Percentiles rank a stretch among this genome's conserved stretches.
These are phyloP conservation scores for Phytophthora tubulina DNA, from an alignment of 352 stramenopile genomes.

Conservation along the genomic window DNA sequence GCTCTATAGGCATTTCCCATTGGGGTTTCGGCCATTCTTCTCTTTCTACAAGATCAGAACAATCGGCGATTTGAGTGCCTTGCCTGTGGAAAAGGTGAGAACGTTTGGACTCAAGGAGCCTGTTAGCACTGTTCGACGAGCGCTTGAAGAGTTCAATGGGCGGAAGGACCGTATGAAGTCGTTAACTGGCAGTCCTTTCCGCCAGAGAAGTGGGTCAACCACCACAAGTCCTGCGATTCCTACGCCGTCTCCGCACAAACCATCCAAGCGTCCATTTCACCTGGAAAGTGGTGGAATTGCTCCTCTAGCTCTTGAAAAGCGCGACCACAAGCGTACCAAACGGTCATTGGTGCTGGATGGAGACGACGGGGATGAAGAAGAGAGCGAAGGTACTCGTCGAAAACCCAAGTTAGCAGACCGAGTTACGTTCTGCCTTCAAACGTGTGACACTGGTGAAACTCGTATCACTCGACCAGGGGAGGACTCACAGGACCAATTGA, in stretches of 20 bases:
- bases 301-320: conserved; percentile 43
- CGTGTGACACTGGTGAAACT: conserved; percentile 44
- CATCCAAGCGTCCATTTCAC: conserved; percentile 47
- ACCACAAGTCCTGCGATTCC: conserved; percentile 32
- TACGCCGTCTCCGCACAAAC: conserved; percentile 44
- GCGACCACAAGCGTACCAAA: conserved; percentile 55
- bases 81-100: conserved; percentile 58
- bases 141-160: conserved; percentile 63
- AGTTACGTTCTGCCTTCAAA: conserved; percentile 65
- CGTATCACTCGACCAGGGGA: conserved; percentile 61
- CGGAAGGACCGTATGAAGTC: conserved; percentile 51
- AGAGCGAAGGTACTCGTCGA: conserved; percentile 20
- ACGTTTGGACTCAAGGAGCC: conserved; percentile 73
- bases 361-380: conserved; percentile 19
- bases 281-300: conserved; percentile 19
- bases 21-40: conserved; percentile 64
- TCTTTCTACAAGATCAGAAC: conserved; percentile 78
- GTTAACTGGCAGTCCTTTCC: conserved; percentile 52
- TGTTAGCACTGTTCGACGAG: conserved; percentile 57
- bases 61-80: conserved; percentile 69
- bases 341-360: conserved; percentile 49
- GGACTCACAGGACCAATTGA: conserved; percentile 56
- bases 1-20: conserved; percentile 63
- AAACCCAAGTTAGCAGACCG: conserved; percentile 57
- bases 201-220: conserved; percentile 29